Percentiles rank a stretch among this genome's conserved stretches.
Evolutionary conservation across 306 rosid species (phyloP).

Genomic region (Lupinus albus): DNA sequence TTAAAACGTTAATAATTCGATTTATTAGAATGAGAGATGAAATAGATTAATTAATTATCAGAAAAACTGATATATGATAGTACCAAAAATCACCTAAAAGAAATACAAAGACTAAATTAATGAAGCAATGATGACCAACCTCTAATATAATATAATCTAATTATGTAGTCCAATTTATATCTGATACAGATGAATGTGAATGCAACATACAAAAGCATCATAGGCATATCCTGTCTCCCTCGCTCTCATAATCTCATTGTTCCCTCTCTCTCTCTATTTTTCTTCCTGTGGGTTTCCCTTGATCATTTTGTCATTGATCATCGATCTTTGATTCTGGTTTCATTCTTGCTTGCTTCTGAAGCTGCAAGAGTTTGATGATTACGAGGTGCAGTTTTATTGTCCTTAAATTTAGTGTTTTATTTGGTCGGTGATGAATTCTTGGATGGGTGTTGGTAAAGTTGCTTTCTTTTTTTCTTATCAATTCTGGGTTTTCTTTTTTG

Average conservation of each 20-base stretch:
- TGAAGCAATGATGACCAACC: too few species aligned
- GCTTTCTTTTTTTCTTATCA: slow-evolving; percentile 20
- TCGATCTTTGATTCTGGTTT: slow-evolving; percentile 16
- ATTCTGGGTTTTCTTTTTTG: background rate
- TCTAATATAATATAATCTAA: too few species aligned
- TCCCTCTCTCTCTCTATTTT: slow-evolving; percentile 33
- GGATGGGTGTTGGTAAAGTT: slow-evolving; percentile 35
- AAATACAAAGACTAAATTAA: too few species aligned
- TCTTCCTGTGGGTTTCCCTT: slow-evolving; percentile 22
- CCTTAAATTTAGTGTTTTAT: slow-evolving; percentile 25
- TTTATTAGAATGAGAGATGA: too few species aligned
- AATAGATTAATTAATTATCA: too few species aligned
- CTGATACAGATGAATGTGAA: too few species aligned
- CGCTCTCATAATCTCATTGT: slow-evolving; percentile 31
- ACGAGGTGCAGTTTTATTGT: slow-evolving; percentile 41
- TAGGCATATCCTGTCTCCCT: background rate
- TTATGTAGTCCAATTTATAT: too few species aligned
- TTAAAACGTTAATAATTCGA: too few species aligned
- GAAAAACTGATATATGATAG: too few species aligned
- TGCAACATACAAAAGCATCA: too few species aligned
- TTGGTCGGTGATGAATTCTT: slow-evolving; percentile 40
- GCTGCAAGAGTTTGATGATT: slow-evolving; percentile 50
- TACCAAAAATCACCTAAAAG: too few species aligned
- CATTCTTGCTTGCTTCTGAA: background rate
- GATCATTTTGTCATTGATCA: slow-evolving; percentile 40